phyloP scores from a whole-genome alignment of 257 asterid species.

The Solanum appendiculatum region DNA sequence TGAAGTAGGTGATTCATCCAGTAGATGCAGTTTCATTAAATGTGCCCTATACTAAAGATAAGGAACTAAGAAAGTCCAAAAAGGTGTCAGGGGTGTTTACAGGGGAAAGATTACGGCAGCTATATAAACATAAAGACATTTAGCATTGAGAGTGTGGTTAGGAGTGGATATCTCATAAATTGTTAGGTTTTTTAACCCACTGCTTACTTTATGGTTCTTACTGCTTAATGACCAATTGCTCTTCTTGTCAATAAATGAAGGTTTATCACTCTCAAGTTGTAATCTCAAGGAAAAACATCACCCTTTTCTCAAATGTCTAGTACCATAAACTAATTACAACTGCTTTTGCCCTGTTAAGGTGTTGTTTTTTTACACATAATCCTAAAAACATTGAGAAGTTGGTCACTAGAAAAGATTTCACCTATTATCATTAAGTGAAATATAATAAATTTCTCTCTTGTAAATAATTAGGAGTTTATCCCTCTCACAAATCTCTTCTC shows the following conservation, averaged over 20 bases:
- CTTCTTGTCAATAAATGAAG: not conserved
- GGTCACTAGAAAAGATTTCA: not conserved
- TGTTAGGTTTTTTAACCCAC: not conserved
- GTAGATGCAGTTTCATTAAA: not conserved
- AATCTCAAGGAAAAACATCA: not conserved
- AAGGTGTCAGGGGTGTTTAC: not conserved
- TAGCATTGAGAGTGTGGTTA: not conserved
- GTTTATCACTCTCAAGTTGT: not conserved
- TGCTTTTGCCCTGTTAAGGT: not conserved
- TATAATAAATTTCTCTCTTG: not conserved
- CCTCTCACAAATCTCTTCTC: no score
- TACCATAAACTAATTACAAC: not conserved
- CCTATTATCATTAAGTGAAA: not conserved
- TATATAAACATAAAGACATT: not conserved
- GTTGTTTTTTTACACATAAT: not conserved
- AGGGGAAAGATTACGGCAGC: not conserved
- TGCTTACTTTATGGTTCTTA: not conserved
- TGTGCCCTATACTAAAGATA: not conserved
- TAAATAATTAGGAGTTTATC: no score
- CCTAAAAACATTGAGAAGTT: not conserved
- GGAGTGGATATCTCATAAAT: not conserved
- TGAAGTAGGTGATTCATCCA: not conserved
- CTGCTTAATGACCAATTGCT: not conserved
- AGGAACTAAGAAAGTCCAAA: not conserved
- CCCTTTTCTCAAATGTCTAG: not conserved